Evolutionary conservation across 306 rosid species (phyloP).

Genomic region (Casuarina cunninghamiana): DNA sequence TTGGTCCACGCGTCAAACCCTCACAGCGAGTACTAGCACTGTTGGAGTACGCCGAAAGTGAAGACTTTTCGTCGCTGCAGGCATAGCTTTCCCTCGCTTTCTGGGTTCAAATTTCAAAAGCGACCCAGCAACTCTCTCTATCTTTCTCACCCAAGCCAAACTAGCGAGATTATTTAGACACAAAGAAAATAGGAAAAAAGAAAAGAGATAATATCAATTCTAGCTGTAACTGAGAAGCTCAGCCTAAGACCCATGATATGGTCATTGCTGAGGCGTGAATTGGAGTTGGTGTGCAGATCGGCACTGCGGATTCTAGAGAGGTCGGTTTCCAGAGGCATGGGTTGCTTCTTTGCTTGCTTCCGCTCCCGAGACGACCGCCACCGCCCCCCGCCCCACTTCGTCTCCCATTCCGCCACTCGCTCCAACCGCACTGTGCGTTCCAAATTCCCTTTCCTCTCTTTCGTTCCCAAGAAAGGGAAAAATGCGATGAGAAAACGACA

Average conservation of each 20-base stretch:
- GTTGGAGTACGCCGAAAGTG: neutral
- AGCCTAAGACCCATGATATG: constrained; percentile 53
- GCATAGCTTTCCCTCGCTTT: constrained; percentile 71
- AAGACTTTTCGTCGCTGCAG: neutral
- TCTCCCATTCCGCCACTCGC: constrained; percentile 32
- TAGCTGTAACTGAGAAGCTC: neutral
- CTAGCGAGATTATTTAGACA: neutral
- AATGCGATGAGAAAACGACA: neutral
- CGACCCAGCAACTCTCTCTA: constrained; percentile 52
- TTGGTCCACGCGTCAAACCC: neutral
- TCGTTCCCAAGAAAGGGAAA: constrained; percentile 1
- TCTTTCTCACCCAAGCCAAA: neutral
- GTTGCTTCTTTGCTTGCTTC: constrained; percentile 87
- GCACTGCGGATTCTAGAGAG: constrained; percentile 59
- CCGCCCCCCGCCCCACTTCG: constrained; percentile 35
- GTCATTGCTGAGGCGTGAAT: constrained; percentile 41
- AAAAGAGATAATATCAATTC: neutral
- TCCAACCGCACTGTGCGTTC: constrained; percentile 38
- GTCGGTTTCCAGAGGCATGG: constrained; percentile 64
- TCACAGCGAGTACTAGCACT: neutral
- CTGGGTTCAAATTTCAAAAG: constrained; percentile 67
- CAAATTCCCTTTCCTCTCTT: constrained; percentile 3
- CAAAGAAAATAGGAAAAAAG: constrained; percentile 14
- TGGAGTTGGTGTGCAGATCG: constrained; percentile 47
- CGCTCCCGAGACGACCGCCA: constrained; percentile 51